These are phyloP conservation scores for Phytophthora ohioensis DNA, from an alignment of 352 stramenopile species.

Conservation along the genomic window DNA sequence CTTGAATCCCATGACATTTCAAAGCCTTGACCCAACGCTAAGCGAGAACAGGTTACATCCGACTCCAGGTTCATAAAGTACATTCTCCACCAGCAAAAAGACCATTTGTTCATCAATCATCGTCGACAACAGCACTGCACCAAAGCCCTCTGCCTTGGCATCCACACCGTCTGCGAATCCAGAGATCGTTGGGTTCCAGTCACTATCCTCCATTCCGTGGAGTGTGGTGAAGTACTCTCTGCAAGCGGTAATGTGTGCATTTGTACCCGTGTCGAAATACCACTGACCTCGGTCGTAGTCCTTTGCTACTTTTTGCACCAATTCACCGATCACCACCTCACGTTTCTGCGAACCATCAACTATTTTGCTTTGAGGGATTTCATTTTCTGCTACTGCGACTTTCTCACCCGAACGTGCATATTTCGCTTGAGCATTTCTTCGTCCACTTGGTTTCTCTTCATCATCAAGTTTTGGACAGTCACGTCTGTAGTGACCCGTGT, in stretches of 20 bases:
- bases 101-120: constrained; percentile 8
- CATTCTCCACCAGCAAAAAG: constrained; percentile 5
- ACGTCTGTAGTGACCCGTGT: constrained; percentile 5
- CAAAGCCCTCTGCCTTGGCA: neutral
- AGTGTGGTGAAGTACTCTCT: constrained; percentile 1
- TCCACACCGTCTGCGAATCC: neutral
- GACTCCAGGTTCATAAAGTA: constrained; percentile 9
- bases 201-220: neutral
- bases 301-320: neutral
- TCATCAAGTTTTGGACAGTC: constrained; percentile 3
- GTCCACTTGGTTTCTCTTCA: neutral
- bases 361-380: neutral
- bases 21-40: neutral
- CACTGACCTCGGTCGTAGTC: neutral
- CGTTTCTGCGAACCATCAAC: neutral
- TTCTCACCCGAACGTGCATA: neutral
- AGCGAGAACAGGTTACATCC: constrained; percentile 20
- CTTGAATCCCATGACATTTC: constrained; percentile 11
- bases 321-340: neutral
- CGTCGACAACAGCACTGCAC: neutral
- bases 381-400: neutral
- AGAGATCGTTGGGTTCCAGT: neutral
- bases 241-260: neutral
- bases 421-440: constrained; percentile 6
- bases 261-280: constrained; percentile 9